Percentiles rank a stretch among this genome's conserved stretches.
Evolutionary conservation across 2,329 filamentous ascomycete species (phyloP).

Genomic region (Monosporascus sp.): DNA sequence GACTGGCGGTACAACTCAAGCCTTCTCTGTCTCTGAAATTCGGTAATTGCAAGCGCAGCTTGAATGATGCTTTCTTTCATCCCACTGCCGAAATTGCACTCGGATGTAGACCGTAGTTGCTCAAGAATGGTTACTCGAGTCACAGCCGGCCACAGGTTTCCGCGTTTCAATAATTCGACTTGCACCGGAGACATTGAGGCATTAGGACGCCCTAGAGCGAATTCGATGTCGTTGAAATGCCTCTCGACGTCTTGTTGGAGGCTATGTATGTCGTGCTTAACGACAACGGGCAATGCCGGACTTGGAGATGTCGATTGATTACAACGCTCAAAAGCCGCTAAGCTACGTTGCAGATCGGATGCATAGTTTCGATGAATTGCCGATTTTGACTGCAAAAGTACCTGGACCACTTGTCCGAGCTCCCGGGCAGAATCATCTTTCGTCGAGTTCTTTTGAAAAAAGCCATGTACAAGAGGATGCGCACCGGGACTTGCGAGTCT

Average conservation of each 20-base stretch:
- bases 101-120: constrained; percentile 34
- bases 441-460: background rate
- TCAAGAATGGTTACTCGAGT: constrained; percentile 39
- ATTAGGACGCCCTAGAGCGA: constrained; percentile 5
- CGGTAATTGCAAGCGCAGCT: constrained; percentile 38
- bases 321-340: constrained; percentile 15
- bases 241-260: constrained; percentile 1
- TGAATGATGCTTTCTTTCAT: constrained; percentile 35
- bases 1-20: constrained; percentile 28
- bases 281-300: background rate
- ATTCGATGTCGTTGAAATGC: constrained; percentile 4
- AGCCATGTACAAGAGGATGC: background rate
- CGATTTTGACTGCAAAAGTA: constrained; percentile 23
- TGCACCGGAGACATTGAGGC: constrained; percentile 9
- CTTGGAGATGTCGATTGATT: constrained; percentile 1
- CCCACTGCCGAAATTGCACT: constrained; percentile 22
- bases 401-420: constrained; percentile 26
- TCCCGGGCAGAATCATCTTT: constrained; percentile 7
- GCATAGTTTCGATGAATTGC: constrained; percentile 33
- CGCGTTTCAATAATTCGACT: constrained; percentile 35
- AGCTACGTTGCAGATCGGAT: constrained; percentile 18
- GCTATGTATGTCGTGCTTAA: constrained; percentile 2
- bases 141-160: constrained; percentile 39
- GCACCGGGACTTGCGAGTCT: background rate
- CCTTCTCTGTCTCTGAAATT: constrained; percentile 38